These are phyloP conservation scores for Fennellomyces sp. DNA, from an alignment of 371 early-diverging fungal species.

Conservation along the genomic window DNA sequence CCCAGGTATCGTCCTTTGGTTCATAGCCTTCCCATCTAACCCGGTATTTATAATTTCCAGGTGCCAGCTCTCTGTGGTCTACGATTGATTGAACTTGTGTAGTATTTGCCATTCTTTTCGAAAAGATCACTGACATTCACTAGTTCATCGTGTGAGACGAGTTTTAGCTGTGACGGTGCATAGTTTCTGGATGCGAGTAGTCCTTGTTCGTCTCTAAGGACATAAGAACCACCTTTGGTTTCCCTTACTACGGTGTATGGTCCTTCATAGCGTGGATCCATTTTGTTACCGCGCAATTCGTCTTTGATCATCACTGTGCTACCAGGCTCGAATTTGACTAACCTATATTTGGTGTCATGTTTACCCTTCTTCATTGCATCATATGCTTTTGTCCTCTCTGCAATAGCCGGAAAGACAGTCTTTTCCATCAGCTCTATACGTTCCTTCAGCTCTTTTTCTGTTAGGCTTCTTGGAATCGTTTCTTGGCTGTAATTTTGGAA, in stretches of 20 bases:
- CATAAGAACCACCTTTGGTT: constrained; percentile 16
- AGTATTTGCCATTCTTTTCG: constrained; percentile 3
- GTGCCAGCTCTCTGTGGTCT: neutral
- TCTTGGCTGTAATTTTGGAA: neutral
- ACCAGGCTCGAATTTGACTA: neutral
- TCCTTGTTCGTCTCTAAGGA: constrained; percentile 12
- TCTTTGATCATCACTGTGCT: neutral
- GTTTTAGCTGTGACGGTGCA: constrained; percentile 17
- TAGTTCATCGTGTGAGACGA: constrained; percentile 18
- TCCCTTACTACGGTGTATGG: too few species aligned
- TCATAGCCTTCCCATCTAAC: constrained; percentile 9
- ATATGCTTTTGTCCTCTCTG: neutral
- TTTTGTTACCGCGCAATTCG: neutral
- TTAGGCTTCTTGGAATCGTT: neutral
- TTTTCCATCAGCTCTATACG: neutral
- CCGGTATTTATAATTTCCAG: constrained; percentile 3
- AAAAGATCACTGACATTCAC: constrained; percentile 4
- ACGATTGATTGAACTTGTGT: constrained; percentile 1
- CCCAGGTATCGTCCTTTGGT: constrained; percentile 7
- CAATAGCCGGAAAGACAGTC: neutral
- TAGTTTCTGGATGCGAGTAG: constrained; percentile 11
- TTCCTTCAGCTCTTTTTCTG: neutral
- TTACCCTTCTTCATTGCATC: neutral
- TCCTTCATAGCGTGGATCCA: constrained; percentile 8
- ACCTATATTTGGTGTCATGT: neutral